These are phyloP conservation scores for Podospora appendiculata DNA, from an alignment of 495 filamentous ascomycete species.

Conservation along the genomic window DNA sequence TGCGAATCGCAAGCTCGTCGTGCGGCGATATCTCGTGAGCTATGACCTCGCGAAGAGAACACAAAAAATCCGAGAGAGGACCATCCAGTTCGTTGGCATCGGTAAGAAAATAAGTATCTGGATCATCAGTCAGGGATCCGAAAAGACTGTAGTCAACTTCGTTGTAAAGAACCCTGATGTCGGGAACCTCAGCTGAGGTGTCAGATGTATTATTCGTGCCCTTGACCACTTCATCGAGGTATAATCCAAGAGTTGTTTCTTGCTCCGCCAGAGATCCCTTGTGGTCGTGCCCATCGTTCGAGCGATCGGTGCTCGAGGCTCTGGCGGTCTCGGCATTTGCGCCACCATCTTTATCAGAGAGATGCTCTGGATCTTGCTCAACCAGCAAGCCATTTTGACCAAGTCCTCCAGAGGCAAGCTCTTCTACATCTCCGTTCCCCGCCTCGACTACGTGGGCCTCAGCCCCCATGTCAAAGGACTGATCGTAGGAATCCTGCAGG, in stretches of 20 bases:
- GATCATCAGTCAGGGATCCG: constrained; percentile 53
- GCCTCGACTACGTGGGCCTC: no score
- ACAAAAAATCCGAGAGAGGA: constrained; percentile 52
- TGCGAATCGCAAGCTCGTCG: constrained; percentile 61
- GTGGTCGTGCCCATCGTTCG: no score
- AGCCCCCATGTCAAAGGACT: no score
- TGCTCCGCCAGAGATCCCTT: no score
- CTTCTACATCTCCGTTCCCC: no score
- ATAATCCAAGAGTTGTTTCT: no score
- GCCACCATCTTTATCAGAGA: no score
- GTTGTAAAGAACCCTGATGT: constrained; percentile 56
- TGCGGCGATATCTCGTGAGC: constrained; percentile 55
- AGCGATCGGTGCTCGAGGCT: no score
- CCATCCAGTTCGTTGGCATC: constrained; percentile 54
- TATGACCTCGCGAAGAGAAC: constrained; percentile 58
- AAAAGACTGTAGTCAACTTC: constrained; percentile 65
- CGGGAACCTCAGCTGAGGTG: constrained; percentile 19
- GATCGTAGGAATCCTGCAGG: no score
- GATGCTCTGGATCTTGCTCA: no score
- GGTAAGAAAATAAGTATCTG: constrained; percentile 66
- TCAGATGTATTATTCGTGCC: background rate
- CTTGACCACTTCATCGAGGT: background rate
- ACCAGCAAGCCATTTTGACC: background rate
- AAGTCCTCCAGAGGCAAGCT: background rate
- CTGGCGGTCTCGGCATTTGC: no score